A percentile compares a stretch with the other conserved stretches of the same genome.
Evolutionary conservation across 2,329 filamentous ascomycete genomes (phyloP).

Genomic region (Rhinocladiella similis): DNA sequence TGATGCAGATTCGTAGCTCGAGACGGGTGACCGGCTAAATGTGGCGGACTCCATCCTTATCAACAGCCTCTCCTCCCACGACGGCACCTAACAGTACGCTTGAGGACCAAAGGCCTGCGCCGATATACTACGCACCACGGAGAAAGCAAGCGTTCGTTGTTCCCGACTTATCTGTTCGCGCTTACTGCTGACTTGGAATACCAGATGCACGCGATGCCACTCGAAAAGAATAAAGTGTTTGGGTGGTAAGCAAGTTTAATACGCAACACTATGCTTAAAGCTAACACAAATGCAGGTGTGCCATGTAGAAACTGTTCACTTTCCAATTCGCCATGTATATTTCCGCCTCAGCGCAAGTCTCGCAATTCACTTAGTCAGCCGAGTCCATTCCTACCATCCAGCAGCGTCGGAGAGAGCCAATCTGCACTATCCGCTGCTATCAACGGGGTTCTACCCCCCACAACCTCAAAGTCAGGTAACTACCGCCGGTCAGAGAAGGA

Average conservation of each 20-base stretch:
- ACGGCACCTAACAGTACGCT: background rate
- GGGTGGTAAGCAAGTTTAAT: slow-evolving; percentile 3
- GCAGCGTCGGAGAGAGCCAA: background rate
- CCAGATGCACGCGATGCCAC: slow-evolving; percentile 17
- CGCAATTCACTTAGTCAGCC: slow-evolving; percentile 9
- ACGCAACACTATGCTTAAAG: background rate
- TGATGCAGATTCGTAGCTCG: no score
- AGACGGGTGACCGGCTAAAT: background rate
- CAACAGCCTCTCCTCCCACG: slow-evolving; percentile 1
- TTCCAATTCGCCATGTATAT: slow-evolving; percentile 12
- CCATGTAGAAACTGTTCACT: slow-evolving; percentile 17
- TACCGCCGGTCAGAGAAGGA: slow-evolving; percentile 19
- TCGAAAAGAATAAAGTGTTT: slow-evolving; percentile 20
- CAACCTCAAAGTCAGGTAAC: background rate
- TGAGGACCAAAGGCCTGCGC: slow-evolving; percentile 5
- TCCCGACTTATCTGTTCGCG: background rate
- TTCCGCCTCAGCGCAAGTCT: slow-evolving; percentile 7
- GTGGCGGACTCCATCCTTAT: slow-evolving; percentile 3
- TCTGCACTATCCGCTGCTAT: background rate
- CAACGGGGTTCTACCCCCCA: background rate
- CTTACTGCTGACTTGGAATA: background rate
- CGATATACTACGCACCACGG: slow-evolving; percentile 15
- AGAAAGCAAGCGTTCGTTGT: slow-evolving; percentile 16
- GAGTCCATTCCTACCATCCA: background rate
- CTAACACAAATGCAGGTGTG: slow-evolving; percentile 1